Evolutionary conservation across 768 basidiomycete species (phyloP).

Genomic region (Hebeloma cylindrosporum): DNA sequence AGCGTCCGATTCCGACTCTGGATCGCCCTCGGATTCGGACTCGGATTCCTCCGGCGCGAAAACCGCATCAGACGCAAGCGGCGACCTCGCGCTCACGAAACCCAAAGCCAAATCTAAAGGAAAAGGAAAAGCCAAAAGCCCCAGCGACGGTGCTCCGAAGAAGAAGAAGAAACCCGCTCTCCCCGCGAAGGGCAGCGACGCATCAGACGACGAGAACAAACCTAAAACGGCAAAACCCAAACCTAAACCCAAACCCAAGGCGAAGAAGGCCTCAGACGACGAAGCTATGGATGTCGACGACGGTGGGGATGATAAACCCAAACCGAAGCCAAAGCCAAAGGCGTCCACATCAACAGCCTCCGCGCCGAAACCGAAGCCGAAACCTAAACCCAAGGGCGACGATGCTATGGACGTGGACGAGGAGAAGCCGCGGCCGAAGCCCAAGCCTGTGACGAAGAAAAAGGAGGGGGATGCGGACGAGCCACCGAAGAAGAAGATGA

Average conservation of each 20-base stretch:
- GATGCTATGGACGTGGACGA: constrained; percentile 53
- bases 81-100: constrained; percentile 64
- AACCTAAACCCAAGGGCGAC: no score
- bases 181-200: constrained; percentile 29
- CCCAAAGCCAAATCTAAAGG: constrained; percentile 42
- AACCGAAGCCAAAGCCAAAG: constrained; percentile 46
- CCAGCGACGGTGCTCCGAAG: constrained; percentile 12
- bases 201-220: constrained; percentile 37
- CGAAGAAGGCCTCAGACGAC: constrained; percentile 38
- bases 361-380: constrained; percentile 37
- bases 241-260: constrained; percentile 40
- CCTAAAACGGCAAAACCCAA: constrained; percentile 43
- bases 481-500: constrained; percentile 76
- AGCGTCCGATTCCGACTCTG: constrained; percentile 79
- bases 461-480: constrained; percentile 43
- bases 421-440: constrained; percentile 30
- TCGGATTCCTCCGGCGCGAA: constrained; percentile 67
- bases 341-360: constrained; percentile 12
- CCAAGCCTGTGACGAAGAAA: constrained; percentile 44
- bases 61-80: constrained; percentile 84
- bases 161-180: constrained; percentile 18
- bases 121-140: constrained; percentile 32
- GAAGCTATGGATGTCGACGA: constrained; percentile 52
- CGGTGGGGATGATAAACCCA: constrained; percentile 35
- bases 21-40: constrained; percentile 82